Evolutionary conservation across 2,329 filamentous ascomycete genomes (phyloP).

Genomic region (Pseudofabraea citricarpa): DNA sequence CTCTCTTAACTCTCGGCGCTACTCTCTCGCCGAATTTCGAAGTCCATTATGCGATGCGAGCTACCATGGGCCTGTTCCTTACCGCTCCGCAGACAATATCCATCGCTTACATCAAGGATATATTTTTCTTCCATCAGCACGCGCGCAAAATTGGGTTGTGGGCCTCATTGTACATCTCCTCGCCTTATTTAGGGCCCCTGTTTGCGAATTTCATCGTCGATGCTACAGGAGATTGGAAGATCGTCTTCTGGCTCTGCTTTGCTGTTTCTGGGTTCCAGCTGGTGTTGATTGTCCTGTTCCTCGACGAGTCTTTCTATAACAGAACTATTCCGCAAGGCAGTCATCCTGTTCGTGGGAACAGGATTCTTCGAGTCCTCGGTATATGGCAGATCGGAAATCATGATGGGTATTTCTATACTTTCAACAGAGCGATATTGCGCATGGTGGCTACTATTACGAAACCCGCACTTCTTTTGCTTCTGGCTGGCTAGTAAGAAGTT

Average conservation of each 20-base stretch:
- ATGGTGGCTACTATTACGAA: slow-evolving; percentile 14
- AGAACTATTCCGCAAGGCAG: slow-evolving; percentile 33
- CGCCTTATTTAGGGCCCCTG: slow-evolving; percentile 40
- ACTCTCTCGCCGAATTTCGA: slow-evolving; percentile 9
- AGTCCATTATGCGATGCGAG: slow-evolving; percentile 12
- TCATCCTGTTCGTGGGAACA: slow-evolving; percentile 13
- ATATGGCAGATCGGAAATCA: slow-evolving; percentile 29
- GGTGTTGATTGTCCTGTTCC: slow-evolving; percentile 34
- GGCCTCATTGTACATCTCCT: slow-evolving; percentile 33
- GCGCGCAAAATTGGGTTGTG: slow-evolving; percentile 44
- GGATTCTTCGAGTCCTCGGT: slow-evolving; percentile 17
- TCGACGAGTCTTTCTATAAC: slow-evolving; percentile 47
- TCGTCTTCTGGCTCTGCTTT: slow-evolving; percentile 42
- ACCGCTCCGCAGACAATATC: slow-evolving; percentile 20
- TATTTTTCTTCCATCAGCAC: slow-evolving; percentile 54
- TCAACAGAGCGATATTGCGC: not conserved
- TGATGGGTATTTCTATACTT: slow-evolving; percentile 19
- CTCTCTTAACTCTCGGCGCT: slow-evolving; percentile 16
- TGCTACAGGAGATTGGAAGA: slow-evolving; percentile 35
- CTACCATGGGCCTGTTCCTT: slow-evolving; percentile 9
- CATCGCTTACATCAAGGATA: slow-evolving; percentile 31
- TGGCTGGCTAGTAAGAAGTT: slow-evolving; percentile 27
- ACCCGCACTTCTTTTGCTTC: slow-evolving; percentile 13
- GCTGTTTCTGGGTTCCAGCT: slow-evolving; percentile 34
- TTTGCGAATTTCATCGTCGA: slow-evolving; percentile 45